These are phyloP conservation scores for Purpureocillium lavendulum DNA, from an alignment of 2,329 filamentous ascomycete genomes.

Conservation along the genomic window DNA sequence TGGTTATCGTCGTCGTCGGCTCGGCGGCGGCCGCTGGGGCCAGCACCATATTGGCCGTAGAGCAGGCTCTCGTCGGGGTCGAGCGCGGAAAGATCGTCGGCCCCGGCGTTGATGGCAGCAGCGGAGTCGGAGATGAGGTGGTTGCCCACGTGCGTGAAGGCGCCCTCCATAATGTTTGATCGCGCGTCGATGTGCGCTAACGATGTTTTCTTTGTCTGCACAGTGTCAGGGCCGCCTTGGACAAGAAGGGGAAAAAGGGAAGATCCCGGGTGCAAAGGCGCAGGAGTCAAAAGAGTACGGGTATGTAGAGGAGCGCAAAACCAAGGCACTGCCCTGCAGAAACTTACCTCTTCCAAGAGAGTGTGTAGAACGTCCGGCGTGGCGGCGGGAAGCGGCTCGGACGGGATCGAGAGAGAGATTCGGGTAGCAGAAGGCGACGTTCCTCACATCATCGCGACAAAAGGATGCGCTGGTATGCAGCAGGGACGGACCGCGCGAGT, in stretches of 20 bases:
- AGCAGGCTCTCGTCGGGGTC: conserved; percentile 76
- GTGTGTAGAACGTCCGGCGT: conserved; percentile 3
- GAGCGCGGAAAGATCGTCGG: conserved; percentile 63
- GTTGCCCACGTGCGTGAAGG: conserved; percentile 82
- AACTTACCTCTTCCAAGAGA: conserved; percentile 4
- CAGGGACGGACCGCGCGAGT: background rate
- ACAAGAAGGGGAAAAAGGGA: background rate
- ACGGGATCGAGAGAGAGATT: conserved; percentile 19
- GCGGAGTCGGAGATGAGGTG: conserved; percentile 78
- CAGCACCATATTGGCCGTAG: conserved; percentile 58
- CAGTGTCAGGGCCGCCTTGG: background rate
- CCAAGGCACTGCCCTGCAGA: no score
- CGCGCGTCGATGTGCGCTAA: conserved; percentile 4
- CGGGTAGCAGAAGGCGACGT: conserved; percentile 19
- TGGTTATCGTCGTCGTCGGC: conserved; percentile 87
- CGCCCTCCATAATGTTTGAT: conserved; percentile 62
- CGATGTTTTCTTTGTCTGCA: conserved; percentile 2
- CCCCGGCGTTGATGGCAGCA: conserved; percentile 78
- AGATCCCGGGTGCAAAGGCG: background rate
- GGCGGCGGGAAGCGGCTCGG: conserved; percentile 16
- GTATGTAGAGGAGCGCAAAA: no score
- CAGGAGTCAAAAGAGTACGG: no score
- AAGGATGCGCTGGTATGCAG: conserved; percentile 11
- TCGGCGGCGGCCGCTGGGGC: conserved; percentile 51
- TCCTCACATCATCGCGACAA: conserved; percentile 30